Evolutionary conservation across 78 protist genomes (phyloP).

Genomic region (Acrasis kona): DNA sequence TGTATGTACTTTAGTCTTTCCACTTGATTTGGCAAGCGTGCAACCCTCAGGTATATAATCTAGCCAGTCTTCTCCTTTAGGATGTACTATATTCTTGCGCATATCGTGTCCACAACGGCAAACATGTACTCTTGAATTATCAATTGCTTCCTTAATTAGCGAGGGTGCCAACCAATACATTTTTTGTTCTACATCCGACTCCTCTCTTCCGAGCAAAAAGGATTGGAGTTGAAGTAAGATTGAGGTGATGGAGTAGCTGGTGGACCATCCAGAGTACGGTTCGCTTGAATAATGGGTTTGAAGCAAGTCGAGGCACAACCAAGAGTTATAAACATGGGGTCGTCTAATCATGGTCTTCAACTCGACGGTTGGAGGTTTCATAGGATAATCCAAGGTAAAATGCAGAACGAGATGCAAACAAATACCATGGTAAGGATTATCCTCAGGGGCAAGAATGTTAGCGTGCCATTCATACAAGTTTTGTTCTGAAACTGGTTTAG

Average conservation of each 20-base stretch:
- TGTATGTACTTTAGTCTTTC: no score
- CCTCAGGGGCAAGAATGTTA: background rate
- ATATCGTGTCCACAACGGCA: background rate
- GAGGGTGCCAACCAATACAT: background rate
- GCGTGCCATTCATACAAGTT: background rate
- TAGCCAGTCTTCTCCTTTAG: background rate
- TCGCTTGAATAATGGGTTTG: background rate
- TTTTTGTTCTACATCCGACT: background rate
- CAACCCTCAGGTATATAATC: no score
- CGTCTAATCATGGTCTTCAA: background rate
- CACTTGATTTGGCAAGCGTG: no score
- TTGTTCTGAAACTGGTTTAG: background rate
- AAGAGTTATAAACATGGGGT: background rate
- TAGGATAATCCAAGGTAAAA: background rate
- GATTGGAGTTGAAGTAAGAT: background rate
- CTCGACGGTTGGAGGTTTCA: background rate
- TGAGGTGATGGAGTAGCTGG: background rate
- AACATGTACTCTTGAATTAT: background rate
- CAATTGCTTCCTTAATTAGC: background rate
- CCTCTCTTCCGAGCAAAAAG: background rate
- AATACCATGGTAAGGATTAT: background rate
- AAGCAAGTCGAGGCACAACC: background rate
- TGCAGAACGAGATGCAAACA: background rate
- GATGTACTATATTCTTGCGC: background rate
- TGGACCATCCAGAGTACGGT: background rate